phyloP scores from a whole-genome alignment of 2,329 filamentous ascomycete genomes.

The Calonectria pauciramosa region DNA sequence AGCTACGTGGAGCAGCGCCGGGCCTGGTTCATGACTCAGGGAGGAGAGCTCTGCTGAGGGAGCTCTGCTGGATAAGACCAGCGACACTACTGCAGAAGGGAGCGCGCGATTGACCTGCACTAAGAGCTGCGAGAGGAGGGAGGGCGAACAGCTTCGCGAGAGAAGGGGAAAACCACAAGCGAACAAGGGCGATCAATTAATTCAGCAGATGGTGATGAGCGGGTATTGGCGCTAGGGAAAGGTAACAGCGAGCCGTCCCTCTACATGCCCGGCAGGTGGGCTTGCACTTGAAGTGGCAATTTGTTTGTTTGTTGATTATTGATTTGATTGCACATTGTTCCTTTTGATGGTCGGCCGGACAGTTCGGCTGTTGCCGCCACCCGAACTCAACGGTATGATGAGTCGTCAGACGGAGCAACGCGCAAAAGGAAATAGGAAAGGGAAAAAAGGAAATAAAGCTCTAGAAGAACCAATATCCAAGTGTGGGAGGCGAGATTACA shows the following conservation, averaged over 20 bases:
- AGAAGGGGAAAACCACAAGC: neutral
- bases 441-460: constrained; percentile 11
- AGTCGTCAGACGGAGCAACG: neutral
- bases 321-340: constrained; percentile 5
- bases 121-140: neutral
- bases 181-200: neutral
- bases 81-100: constrained; percentile 24
- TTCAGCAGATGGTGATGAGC: neutral
- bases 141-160: neutral
- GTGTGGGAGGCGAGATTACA: constrained; percentile 13
- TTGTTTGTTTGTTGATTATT: constrained; percentile 23
- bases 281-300: neutral
- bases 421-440: constrained; percentile 6
- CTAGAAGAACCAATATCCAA: neutral
- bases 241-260: constrained; percentile 25
- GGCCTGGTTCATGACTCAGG: constrained; percentile 22
- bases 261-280: neutral
- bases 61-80: neutral
- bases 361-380: constrained; percentile 24
- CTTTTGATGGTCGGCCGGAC: constrained; percentile 13
- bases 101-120: neutral
- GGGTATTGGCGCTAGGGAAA: constrained; percentile 9
- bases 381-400: constrained; percentile 15
- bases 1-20: neutral
- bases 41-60: neutral